A percentile compares a stretch with the other conserved stretches of the same genome.
These are phyloP conservation scores for Trichoderma reesei DNA, from an alignment of 495 filamentous ascomycete genomes.

Conservation along the genomic window DNA sequence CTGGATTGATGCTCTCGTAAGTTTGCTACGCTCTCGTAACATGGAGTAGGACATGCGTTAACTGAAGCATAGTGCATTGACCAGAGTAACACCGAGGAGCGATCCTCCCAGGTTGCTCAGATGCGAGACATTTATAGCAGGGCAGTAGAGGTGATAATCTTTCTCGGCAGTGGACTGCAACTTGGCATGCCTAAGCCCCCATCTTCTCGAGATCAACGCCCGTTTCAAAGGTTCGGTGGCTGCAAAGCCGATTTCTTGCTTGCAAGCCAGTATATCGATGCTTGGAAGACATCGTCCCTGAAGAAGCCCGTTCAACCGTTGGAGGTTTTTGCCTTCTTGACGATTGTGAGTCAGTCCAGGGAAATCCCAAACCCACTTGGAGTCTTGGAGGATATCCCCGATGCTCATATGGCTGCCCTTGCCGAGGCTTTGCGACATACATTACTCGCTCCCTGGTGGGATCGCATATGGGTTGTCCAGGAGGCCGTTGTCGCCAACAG, in stretches of 20 bases:
- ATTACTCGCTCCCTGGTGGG: background rate
- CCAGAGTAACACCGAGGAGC: background rate
- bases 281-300: background rate
- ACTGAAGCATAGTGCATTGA: background rate
- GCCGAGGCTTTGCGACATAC: background rate
- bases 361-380: background rate
- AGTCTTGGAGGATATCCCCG: background rate
- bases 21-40: background rate
- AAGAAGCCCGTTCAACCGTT: background rate
- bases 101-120: background rate
- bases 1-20: background rate
- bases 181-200: background rate
- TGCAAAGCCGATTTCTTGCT: background rate
- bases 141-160: background rate
- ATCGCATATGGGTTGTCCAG: background rate
- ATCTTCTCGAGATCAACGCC: background rate
- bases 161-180: background rate
- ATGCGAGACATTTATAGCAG: background rate
- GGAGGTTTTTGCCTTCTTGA: background rate
- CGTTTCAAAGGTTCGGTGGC: background rate
- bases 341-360: background rate
- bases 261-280: background rate
- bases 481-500: background rate
- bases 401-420: background rate
- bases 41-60: background rate